These are phyloP conservation scores for Candida coleopterorum DNA, from an alignment of 805 yeast species.

Conservation along the genomic window DNA sequence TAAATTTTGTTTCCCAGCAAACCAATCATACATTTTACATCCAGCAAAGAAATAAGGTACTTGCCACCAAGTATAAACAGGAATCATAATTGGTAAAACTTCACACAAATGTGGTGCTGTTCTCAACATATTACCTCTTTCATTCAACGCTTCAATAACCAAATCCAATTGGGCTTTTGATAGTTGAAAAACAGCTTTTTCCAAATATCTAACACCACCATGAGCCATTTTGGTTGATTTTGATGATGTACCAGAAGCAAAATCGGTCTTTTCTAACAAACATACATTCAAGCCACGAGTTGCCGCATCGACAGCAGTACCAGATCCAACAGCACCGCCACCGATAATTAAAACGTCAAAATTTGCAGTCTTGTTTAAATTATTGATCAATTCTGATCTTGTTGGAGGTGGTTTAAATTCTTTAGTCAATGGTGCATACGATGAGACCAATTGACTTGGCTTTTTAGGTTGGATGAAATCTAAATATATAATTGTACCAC, in stretches of 20 bases:
- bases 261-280: slow-evolving; percentile 80
- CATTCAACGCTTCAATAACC: slow-evolving; percentile 25
- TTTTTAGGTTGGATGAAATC: slow-evolving; percentile 36
- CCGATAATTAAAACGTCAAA: slow-evolving; percentile 86
- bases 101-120: slow-evolving; percentile 90
- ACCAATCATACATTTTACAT: slow-evolving; percentile 84
- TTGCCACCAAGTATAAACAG: slow-evolving; percentile 96
- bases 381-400: slow-evolving; percentile 48
- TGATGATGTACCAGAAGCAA: slow-evolving; percentile 89
- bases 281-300: slow-evolving; percentile 89
- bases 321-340: slow-evolving; percentile 96
- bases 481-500: slow-evolving; percentile 34
- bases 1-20: slow-evolving; percentile 86
- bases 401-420: slow-evolving; percentile 49
- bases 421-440: slow-evolving; percentile 43
- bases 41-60: slow-evolving; percentile 91
- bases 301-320: slow-evolving; percentile 87
- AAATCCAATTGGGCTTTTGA: slow-evolving; percentile 70
- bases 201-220: slow-evolving; percentile 94
- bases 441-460: slow-evolving; percentile 20
- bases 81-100: slow-evolving; percentile 88
- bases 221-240: slow-evolving; percentile 95
- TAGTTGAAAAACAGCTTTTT: slow-evolving; percentile 88
- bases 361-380: slow-evolving; percentile 42
- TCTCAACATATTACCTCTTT: slow-evolving; percentile 64